Evolutionary conservation across 1,139 yeast genomes (phyloP).

Genomic region (Kodamaea suecica): DNA sequence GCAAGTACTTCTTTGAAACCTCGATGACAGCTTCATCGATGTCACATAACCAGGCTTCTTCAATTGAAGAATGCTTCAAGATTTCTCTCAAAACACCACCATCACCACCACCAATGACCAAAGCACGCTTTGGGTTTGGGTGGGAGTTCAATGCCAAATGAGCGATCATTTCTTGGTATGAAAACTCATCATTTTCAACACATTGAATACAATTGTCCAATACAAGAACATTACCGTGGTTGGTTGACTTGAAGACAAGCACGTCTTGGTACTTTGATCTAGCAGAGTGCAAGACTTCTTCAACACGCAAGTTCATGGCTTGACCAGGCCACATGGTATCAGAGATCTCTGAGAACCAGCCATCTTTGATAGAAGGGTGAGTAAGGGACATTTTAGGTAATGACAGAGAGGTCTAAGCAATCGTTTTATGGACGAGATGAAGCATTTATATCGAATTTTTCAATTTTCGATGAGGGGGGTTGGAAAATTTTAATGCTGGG

Average conservation of each 20-base stretch:
- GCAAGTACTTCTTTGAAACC: constrained; percentile 78
- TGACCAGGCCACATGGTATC: constrained; percentile 95
- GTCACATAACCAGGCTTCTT: constrained; percentile 85
- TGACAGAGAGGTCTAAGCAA: not conserved
- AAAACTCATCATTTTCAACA: constrained; percentile 91
- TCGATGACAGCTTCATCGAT: constrained; percentile 88
- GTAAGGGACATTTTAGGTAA: constrained; percentile 33
- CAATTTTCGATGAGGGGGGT: no score
- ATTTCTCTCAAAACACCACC: constrained; percentile 94
- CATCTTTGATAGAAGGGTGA: constrained; percentile 72
- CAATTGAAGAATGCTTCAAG: constrained; percentile 79
- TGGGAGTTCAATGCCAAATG: constrained; percentile 88
- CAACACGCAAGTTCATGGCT: constrained; percentile 83
- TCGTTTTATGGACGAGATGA: not conserved
- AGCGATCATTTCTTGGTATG: constrained; percentile 93
- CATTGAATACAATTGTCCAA: constrained; percentile 90
- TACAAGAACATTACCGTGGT: constrained; percentile 88
- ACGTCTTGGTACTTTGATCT: constrained; percentile 79
- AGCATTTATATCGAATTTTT: no score
- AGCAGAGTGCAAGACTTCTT: constrained; percentile 74
- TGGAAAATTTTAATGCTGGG: no score
- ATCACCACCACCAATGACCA: constrained; percentile 95
- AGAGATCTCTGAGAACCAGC: constrained; percentile 90
- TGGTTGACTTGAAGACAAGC: constrained; percentile 79
- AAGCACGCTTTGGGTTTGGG: constrained; percentile 83